Evolutionary conservation across 768 basidiomycete species (phyloP).

Genomic region (Macrocybe gigantea): DNA sequence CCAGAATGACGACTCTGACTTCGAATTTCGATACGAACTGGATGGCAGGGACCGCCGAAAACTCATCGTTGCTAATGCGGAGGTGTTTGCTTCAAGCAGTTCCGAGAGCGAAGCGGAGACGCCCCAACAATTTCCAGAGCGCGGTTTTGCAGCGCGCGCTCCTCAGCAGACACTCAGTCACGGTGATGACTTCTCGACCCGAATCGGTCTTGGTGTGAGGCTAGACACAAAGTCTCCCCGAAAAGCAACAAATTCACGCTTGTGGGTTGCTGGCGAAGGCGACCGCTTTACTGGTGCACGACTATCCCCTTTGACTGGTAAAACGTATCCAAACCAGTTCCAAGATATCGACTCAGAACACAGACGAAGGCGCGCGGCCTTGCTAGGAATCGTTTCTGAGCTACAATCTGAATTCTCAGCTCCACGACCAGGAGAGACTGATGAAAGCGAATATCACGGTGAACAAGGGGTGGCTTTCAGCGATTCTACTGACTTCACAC

Average conservation of each 20-base stretch:
- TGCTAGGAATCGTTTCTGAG: conserved; percentile 30
- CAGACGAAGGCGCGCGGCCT: conserved; percentile 25
- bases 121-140: not conserved
- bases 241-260: no score
- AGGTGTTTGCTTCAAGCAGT: conserved; percentile 33
- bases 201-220: no score
- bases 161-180: no score
- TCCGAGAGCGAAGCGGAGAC: conserved; percentile 32
- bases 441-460: conserved; percentile 26
- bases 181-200: no score
- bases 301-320: no score
- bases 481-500: conserved; percentile 16
- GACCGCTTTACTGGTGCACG: no score
- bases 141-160: no score
- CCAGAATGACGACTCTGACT: conserved; percentile 29
- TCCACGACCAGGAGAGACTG: conserved; percentile 4
- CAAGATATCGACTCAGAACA: conserved; percentile 14
- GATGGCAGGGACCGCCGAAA: conserved; percentile 31
- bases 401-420: conserved; percentile 2
- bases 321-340: no score
- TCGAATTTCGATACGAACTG: conserved; percentile 35
- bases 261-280: no score
- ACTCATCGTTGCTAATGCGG: conserved; percentile 39
- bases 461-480: conserved; percentile 32
- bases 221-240: no score